Evolutionary conservation across 2,329 filamentous ascomycete species (phyloP).

Genomic region (Exophiala viscosa): DNA sequence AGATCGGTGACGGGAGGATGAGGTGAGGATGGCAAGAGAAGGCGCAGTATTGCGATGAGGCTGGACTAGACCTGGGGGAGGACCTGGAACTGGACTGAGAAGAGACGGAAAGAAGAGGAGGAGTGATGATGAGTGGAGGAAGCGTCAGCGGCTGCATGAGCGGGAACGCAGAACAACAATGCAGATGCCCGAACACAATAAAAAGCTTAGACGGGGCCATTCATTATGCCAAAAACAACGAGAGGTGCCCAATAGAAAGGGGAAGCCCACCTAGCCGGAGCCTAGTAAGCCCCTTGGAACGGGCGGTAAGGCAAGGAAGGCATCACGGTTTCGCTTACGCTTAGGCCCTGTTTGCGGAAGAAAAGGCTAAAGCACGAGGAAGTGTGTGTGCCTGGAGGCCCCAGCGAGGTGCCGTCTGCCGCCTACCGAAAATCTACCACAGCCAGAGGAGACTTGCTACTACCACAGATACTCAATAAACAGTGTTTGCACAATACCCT

Average conservation of each 20-base stretch:
- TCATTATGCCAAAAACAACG: too few species aligned
- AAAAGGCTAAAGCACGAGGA: too few species aligned
- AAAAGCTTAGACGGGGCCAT: not conserved
- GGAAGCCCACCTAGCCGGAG: not conserved
- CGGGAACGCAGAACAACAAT: not conserved
- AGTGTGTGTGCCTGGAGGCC: too few species aligned
- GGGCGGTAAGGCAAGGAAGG: not conserved
- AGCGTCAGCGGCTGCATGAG: conserved; percentile 17
- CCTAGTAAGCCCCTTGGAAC: not conserved
- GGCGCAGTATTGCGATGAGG: conserved; percentile 11
- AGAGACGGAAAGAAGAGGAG: not conserved
- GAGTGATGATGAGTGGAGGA: conserved; percentile 1
- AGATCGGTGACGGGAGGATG: conserved; percentile 1
- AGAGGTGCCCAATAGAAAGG: conserved; percentile 1
- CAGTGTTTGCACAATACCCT: too few species aligned
- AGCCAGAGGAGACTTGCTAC: too few species aligned
- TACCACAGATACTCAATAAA: not conserved
- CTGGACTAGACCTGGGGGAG: conserved; percentile 9
- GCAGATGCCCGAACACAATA: conserved; percentile 3
- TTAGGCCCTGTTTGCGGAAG: too few species aligned
- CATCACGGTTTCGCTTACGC: too few species aligned
- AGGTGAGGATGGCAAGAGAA: conserved; percentile 8
- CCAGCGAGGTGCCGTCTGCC: too few species aligned
- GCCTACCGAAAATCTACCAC: not conserved
- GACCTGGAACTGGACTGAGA: not conserved